phyloP scores from a whole-genome alignment of 78 protist genomes.

The Dictyostelium brefeldianum region DNA sequence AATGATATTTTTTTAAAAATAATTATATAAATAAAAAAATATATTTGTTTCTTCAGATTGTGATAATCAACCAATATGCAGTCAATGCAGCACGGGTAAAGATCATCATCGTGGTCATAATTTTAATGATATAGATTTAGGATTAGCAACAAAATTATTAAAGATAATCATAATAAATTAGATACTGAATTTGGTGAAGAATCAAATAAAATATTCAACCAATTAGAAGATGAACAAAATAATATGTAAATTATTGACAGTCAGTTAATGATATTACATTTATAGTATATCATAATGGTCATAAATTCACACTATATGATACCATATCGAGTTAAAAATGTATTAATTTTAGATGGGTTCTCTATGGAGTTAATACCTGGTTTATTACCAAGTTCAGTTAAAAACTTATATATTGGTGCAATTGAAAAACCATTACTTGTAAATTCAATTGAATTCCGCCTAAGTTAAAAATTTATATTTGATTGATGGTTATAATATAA shows the following conservation, averaged over 20 bases:
- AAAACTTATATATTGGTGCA: neutral
- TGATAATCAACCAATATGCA: neutral
- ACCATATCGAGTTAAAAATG: too few relatives aligned
- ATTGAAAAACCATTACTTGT: conserved; percentile 8
- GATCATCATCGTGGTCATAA: neutral
- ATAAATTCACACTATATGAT: neutral
- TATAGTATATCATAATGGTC: too few relatives aligned
- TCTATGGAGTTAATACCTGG: too few relatives aligned
- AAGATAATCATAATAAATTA: neutral
- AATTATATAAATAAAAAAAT: too few relatives aligned
- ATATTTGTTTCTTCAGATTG: neutral
- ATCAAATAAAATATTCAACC: neutral
- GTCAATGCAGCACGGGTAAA: neutral
- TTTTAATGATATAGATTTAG: neutral
- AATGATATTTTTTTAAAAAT: too few relatives aligned
- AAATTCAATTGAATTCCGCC: too few relatives aligned
- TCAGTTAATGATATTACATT: too few relatives aligned
- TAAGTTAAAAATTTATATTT: too few relatives aligned
- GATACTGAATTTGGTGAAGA: neutral
- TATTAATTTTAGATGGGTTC: neutral
- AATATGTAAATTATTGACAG: too few relatives aligned
- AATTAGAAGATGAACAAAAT: neutral
- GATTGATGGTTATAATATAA: too few relatives aligned
- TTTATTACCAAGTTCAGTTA: conserved; percentile 3
- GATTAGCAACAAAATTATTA: neutral